Percentiles rank a stretch among this genome's conserved stretches.
These are phyloP conservation scores for Achaetomium macrosporum DNA, from an alignment of 2,329 filamentous ascomycete species.

Conservation along the genomic window DNA sequence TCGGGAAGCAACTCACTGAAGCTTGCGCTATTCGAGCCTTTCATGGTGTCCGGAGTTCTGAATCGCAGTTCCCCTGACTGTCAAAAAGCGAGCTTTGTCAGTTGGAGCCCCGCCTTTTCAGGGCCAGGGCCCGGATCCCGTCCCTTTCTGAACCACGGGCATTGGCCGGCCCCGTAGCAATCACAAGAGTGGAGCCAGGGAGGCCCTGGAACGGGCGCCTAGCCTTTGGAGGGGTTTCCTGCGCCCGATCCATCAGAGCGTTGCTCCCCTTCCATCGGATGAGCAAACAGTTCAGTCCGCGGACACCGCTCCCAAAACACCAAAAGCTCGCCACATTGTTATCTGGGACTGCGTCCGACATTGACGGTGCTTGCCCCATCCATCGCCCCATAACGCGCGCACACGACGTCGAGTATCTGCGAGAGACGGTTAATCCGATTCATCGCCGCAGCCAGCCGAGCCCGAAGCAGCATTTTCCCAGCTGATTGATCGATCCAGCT, in stretches of 20 bases:
- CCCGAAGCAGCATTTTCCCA: no score
- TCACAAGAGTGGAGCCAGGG: slow-evolving; percentile 9
- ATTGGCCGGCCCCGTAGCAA: slow-evolving; percentile 15
- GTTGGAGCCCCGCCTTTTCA: slow-evolving; percentile 8
- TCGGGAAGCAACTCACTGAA: no score
- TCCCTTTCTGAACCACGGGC: neutral
- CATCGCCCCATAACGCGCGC: no score
- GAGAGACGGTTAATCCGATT: neutral
- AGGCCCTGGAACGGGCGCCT: slow-evolving; percentile 11
- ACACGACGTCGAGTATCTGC: no score
- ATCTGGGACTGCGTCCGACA: no score
- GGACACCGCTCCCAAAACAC: no score
- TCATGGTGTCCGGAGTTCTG: no score
- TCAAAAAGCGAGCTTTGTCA: neutral
- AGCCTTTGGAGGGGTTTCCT: slow-evolving; percentile 5
- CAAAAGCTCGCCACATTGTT: no score
- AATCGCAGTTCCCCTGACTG: no score
- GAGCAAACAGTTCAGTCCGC: neutral
- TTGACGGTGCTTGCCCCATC: no score
- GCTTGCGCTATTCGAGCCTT: no score
- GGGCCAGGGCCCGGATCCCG: slow-evolving; percentile 2
- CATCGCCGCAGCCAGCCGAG: neutral
- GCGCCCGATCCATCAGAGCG: slow-evolving; percentile 3
- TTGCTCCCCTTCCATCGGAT: neutral
- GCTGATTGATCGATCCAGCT: neutral